Base-by-base conservation (phyloP, 352 stramenopile genomes). In the Stephanocyclus meneghinianus region DNA sequence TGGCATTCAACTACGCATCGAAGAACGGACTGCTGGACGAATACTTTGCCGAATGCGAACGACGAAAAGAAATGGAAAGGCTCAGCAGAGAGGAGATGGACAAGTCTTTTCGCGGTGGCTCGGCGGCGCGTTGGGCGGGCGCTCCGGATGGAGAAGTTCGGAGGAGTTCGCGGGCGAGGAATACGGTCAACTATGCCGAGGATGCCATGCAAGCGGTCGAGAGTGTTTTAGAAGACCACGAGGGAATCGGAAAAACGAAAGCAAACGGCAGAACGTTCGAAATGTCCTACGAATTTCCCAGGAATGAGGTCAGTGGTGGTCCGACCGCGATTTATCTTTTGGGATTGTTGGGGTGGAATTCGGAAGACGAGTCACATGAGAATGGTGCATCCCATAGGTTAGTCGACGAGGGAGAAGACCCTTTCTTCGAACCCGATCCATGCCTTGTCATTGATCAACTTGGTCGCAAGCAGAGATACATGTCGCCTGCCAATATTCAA, bases 361-460 rank as follows among this genome's bases (percentile, higher is more conserved):
- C 70, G 1, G 69, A 70, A 21, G 29, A 76, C 26, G 57, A 71
- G n/a, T 26, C 44, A n/a, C 32, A 53, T 21, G 50, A 60, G n/a
- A 40, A 47, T 9, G 69, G 61, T 11, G 29, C 18, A 0, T 42
- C 61, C 0, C 6, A 57, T 0, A 40, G 37, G 40, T 9, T 16
- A 53, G 32, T 4, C 29, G 61, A 57, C 0, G 64, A 72, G 13
- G 37, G 21, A 35, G 71, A 67, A 53, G 53, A 60, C 16, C 76
- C 70, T 18, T 79, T 76, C 59, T 83, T 83, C 37, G 62, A 76
- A 42, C 76, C 76, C 15, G 60, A 55, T 45, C 42, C 47, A 30
- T 79, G 61, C 42, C 71, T 75, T 13, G 78, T 83, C 18, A 71
- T 83, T 13, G 71, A 83, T 75, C 76, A 80, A 60, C 63, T 83